These are phyloP conservation scores for Ophiostoma australiae DNA, from an alignment of 2,329 filamentous ascomycete genomes.

Conservation along the genomic window DNA sequence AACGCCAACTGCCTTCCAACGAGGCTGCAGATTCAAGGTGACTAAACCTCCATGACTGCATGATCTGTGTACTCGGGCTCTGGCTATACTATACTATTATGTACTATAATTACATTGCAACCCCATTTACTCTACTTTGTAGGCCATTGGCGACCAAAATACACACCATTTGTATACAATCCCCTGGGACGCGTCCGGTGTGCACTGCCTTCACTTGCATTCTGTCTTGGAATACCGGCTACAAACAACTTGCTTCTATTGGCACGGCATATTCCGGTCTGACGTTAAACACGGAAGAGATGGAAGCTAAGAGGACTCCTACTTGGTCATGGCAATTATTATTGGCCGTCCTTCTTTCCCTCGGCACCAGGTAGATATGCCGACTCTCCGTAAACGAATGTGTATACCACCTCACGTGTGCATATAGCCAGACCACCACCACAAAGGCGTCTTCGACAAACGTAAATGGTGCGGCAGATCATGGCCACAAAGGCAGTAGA, in stretches of 20 bases:
- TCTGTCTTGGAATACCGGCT: background rate
- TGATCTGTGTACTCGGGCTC: too few species aligned
- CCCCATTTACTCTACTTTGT: background rate
- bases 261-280: constrained; percentile 4
- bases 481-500: background rate
- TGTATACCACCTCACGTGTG: background rate
- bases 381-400: background rate
- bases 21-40: background rate
- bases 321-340: background rate
- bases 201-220: background rate
- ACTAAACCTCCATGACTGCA: background rate
- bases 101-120: too few species aligned
- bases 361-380: background rate
- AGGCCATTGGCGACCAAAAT: background rate
- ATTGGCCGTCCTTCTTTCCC: background rate
- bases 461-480: background rate
- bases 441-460: background rate
- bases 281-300: background rate
- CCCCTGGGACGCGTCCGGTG: too few species aligned
- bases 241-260: background rate
- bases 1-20: background rate
- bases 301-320: constrained; percentile 4
- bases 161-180: too few species aligned
- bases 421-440: background rate
- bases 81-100: too few species aligned